Conservation (phyloP, 305 asterid species). For the Fraxinus angustifolia region DNA sequence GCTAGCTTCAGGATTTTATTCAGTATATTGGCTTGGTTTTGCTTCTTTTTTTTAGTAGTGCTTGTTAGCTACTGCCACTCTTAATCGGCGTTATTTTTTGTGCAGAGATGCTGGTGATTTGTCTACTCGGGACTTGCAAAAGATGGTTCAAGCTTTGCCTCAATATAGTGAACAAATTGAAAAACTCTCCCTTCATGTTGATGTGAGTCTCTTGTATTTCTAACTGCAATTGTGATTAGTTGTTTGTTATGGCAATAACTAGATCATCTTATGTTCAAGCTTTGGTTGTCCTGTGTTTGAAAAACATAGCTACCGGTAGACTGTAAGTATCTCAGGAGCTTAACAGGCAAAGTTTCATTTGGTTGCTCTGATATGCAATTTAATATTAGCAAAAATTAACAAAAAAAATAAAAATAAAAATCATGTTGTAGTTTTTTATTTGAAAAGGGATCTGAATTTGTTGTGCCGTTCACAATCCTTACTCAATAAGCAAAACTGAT, state of each 20-base stretch:
- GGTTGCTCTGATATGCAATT: neutral
- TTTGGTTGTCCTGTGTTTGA: neutral
- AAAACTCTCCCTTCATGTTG: slow-evolving; percentile 98
- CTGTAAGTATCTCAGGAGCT: neutral
- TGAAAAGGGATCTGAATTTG: neutral
- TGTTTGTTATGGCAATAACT: slow-evolving; percentile 4
- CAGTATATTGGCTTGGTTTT: neutral
- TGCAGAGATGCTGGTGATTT: slow-evolving; percentile 74
- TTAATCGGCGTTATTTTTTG: neutral
- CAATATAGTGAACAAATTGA: slow-evolving; percentile 98
- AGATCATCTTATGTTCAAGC: neutral
- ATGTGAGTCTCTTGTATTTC: slow-evolving; percentile 62
- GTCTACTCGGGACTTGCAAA: slow-evolving; percentile 96
- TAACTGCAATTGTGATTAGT: slow-evolving; percentile 18
- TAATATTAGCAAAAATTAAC: neutral
- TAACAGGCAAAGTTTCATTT: neutral
- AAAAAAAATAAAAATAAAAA: neutral
- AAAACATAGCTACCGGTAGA: neutral
- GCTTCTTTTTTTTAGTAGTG: neutral
- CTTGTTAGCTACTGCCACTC: neutral
- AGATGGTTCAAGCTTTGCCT: slow-evolving; percentile 99
- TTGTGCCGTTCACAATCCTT: neutral
- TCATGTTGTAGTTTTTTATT: neutral
- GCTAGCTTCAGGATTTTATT: neutral
- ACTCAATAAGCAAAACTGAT: neutral